phyloP scores from a whole-genome alignment of 805 yeast genomes.

The Starmerella bombicola region DNA sequence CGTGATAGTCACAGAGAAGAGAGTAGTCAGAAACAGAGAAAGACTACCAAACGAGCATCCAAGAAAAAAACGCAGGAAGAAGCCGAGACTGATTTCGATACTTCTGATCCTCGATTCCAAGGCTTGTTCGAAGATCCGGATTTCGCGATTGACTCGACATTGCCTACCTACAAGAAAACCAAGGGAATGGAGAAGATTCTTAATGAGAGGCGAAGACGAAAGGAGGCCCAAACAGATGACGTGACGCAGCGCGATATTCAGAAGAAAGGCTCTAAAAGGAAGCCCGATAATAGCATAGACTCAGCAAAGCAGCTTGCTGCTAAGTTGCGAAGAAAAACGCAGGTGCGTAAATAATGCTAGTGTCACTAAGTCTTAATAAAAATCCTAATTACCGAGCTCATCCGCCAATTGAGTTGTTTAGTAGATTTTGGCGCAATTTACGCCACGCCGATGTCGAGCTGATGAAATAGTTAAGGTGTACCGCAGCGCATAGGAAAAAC shows the following conservation, averaged over 20 bases:
- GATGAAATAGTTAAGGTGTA: no score
- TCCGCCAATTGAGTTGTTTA: no score
- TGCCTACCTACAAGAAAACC: conserved; percentile 81
- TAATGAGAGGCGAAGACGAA: conserved; percentile 45
- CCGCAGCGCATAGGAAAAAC: no score
- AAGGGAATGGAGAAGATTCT: conserved; percentile 73
- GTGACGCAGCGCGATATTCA: neutral
- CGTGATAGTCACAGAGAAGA: neutral
- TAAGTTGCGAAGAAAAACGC: conserved; percentile 8
- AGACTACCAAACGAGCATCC: conserved; percentile 33
- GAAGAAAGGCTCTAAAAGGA: neutral
- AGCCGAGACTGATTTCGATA: conserved; percentile 49
- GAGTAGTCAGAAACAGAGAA: conserved; percentile 20
- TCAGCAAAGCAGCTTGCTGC: conserved; percentile 7
- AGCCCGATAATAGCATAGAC: conserved; percentile 1
- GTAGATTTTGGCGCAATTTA: no score
- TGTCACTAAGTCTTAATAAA: no score
- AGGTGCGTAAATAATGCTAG: no score
- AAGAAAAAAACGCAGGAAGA: conserved; percentile 34
- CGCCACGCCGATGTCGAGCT: no score
- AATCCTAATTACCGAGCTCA: no score
- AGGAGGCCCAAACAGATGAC: conserved; percentile 4
- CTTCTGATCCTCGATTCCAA: conserved; percentile 72
- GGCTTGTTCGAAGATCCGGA: conserved; percentile 76
- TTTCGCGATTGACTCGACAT: conserved; percentile 88